A percentile compares a stretch with the other conserved stretches of the same genome.
phyloP scores from a whole-genome alignment of 306 rosid species.

The Sophora flavescens region DNA sequence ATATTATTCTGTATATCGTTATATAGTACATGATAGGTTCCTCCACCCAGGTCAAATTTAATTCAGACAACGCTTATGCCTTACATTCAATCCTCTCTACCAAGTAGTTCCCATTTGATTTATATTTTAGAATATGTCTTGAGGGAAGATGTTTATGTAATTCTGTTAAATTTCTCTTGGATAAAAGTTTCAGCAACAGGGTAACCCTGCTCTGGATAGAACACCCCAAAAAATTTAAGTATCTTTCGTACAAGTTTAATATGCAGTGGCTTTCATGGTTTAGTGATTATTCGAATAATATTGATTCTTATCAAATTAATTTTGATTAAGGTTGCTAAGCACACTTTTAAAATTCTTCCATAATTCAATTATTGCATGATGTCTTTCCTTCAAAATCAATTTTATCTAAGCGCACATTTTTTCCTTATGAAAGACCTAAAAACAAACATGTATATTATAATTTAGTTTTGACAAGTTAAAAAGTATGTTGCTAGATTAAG shows the following conservation, averaged over 20 bases:
- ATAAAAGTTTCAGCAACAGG: no score
- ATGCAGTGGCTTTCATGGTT: not conserved
- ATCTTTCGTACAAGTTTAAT: not conserved
- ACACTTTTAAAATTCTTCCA: no score
- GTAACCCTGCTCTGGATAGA: no score
- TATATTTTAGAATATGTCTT: not conserved
- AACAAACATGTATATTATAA: no score
- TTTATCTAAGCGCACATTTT: no score
- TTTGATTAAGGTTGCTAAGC: not conserved
- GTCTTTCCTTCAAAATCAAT: no score
- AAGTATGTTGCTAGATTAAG: no score
- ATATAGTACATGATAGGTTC: not conserved
- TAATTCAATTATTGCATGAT: no score
- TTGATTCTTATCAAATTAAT: conserved; percentile 21
- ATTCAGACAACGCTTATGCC: not conserved
- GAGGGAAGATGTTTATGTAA: not conserved
- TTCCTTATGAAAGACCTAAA: no score
- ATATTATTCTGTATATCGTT: not conserved
- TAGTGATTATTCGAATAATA: conserved; percentile 5
- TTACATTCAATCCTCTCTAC: not conserved
- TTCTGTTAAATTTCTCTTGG: not conserved
- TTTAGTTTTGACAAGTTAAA: no score
- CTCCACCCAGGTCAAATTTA: not conserved
- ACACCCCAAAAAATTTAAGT: no score
- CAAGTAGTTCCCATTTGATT: not conserved